These are phyloP conservation scores for Sarcocystis neurona DNA, from an alignment of 169 alveolate genomes.

Conservation along the genomic window DNA sequence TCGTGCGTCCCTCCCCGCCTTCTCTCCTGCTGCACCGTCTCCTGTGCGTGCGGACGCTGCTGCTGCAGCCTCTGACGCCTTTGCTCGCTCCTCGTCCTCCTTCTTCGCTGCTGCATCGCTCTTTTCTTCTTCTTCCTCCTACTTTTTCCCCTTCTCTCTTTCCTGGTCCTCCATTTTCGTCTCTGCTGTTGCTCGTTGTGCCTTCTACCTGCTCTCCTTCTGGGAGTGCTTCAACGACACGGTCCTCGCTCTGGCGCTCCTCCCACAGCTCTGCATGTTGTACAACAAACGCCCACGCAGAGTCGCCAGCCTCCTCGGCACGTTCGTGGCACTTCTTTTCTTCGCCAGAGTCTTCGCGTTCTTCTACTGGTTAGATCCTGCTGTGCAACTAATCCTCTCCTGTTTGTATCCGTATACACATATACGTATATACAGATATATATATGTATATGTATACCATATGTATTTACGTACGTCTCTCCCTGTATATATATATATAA, in stretches of 20 bases:
- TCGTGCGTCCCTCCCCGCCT: constrained; percentile 16
- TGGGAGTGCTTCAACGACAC: constrained; percentile 75
- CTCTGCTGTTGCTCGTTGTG: constrained; percentile 41
- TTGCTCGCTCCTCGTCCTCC: constrained; percentile 50
- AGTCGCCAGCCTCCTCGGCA: constrained; percentile 68
- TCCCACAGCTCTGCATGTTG: constrained; percentile 75
- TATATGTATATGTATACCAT: too few relatives aligned
- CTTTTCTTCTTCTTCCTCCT: constrained; percentile 19
- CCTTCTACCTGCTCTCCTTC: constrained; percentile 62
- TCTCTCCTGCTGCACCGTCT: constrained; percentile 46
- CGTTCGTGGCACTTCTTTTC: constrained; percentile 70
- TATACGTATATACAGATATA: too few relatives aligned
- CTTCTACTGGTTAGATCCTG: constrained; percentile 66
- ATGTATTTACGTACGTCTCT: too few relatives aligned
- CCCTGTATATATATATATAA: too few relatives aligned
- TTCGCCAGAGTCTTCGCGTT: constrained; percentile 68
- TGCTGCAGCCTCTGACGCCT: too few relatives aligned
- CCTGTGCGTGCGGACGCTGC: not conserved
- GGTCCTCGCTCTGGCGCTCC: constrained; percentile 69
- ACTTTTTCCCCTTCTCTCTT: too few relatives aligned
- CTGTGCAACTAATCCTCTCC: not conserved
- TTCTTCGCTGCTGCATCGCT: constrained; percentile 37
- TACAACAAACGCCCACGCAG: constrained; percentile 71
- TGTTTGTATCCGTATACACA: not conserved
- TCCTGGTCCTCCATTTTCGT: too few relatives aligned